phyloP scores from a whole-genome alignment of 805 yeast genomes.

The Candida palmyrensis region DNA sequence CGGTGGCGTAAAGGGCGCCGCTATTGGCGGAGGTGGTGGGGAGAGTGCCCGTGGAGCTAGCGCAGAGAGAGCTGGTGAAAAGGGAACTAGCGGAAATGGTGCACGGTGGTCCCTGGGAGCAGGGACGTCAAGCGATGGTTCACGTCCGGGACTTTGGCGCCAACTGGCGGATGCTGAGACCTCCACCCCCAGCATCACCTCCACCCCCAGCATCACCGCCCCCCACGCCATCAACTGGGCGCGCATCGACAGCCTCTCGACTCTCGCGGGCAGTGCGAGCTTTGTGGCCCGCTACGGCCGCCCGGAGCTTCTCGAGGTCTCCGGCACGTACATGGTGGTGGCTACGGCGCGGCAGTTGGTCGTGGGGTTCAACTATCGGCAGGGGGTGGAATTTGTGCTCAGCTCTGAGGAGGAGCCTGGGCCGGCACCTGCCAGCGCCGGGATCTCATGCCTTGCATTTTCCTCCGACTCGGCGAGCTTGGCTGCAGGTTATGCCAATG shows the following conservation, averaged over 20 bases:
- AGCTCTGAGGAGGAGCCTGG: conserved; percentile 10
- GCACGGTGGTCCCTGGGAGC: no score
- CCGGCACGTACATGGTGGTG: conserved; percentile 42
- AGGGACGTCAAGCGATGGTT: no score
- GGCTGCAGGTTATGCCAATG: conserved; percentile 65
- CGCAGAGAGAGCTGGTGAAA: no score
- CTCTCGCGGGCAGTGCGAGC: conserved; percentile 15
- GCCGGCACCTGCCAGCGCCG: neutral
- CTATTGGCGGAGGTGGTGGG: neutral
- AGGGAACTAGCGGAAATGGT: no score
- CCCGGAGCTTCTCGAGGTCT: conserved; percentile 17
- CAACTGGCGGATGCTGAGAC: neutral
- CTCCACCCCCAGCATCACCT: neutral
- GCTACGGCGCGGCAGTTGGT: conserved; percentile 71
- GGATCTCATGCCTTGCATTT: conserved; percentile 44
- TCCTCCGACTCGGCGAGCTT: conserved; percentile 67
- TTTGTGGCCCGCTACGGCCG: conserved; percentile 20
- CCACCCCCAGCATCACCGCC: neutral
- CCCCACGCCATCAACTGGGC: conserved; percentile 20
- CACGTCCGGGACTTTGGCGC: no score
- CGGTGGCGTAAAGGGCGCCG: neutral
- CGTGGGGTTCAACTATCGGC: conserved; percentile 65
- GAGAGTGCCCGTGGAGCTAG: neutral
- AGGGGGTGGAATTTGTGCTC: conserved; percentile 45
- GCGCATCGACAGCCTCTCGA: conserved; percentile 15